Evolutionary conservation across 2,329 filamentous ascomycete genomes (phyloP).

Genomic region (Fusarium praegraminearum): DNA sequence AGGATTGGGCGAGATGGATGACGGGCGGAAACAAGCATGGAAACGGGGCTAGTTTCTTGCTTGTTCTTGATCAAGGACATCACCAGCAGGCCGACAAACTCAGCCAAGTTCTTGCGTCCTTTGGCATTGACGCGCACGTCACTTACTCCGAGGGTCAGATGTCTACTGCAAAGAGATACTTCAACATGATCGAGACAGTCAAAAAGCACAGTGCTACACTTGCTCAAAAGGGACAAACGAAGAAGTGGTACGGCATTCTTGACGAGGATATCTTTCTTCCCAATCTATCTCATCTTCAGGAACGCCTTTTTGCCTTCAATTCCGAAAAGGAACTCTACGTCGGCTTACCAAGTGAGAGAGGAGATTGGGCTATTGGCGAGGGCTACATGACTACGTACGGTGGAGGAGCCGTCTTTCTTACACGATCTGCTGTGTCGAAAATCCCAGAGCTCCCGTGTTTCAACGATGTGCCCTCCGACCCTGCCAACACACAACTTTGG

Average conservation of each 20-base stretch:
- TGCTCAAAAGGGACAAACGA: conserved; percentile 52
- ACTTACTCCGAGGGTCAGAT: conserved; percentile 49
- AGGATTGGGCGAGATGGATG: conserved; percentile 61
- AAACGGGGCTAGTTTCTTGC: conserved; percentile 59
- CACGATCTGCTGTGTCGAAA: conserved; percentile 50
- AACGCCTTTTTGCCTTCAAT: conserved; percentile 54
- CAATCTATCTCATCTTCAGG: conserved; percentile 55
- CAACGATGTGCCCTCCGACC: conserved; percentile 31
- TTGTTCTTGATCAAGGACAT: conserved; percentile 57
- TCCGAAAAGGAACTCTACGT: conserved; percentile 54
- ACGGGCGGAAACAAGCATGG: conserved; percentile 55
- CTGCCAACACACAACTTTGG: conserved; percentile 52
- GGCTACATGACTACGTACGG: conserved; percentile 57
- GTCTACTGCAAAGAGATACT: conserved; percentile 53
- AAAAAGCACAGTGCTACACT: conserved; percentile 52
- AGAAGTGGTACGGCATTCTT: conserved; percentile 58
- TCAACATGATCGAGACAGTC: conserved; percentile 54
- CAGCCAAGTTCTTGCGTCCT: conserved; percentile 48
- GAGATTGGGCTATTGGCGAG: conserved; percentile 57
- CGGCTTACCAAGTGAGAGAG: conserved; percentile 58
- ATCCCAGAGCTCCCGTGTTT: conserved; percentile 56
- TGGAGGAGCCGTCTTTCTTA: conserved; percentile 60
- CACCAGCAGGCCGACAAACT: conserved; percentile 51
- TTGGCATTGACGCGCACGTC: conserved; percentile 57
- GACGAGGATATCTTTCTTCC: conserved; percentile 63